phyloP scores from a whole-genome alignment of 108 stramenopile species.

The Nitzschia palea region DNA sequence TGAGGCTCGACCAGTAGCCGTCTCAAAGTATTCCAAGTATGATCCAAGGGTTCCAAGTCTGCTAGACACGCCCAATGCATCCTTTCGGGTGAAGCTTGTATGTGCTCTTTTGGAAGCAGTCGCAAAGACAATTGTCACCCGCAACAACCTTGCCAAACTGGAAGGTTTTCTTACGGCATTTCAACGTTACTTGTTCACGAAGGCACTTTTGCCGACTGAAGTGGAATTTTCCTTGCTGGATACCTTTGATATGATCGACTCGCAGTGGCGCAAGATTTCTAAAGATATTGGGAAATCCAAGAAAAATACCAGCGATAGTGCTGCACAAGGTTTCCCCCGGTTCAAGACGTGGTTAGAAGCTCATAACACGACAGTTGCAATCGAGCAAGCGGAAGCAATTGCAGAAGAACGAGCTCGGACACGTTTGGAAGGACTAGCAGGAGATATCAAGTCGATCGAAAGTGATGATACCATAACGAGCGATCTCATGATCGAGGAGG shows the following conservation, averaged over 20 bases:
- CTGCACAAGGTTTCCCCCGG: constrained; percentile 52
- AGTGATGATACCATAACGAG: constrained; percentile 27
- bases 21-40: constrained; percentile 71
- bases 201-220: constrained; percentile 84
- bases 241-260: constrained; percentile 88
- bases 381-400: constrained; percentile 53
- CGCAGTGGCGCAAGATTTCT: constrained; percentile 54
- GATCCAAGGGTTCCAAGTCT: constrained; percentile 88
- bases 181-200: constrained; percentile 94
- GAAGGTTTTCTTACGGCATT: constrained; percentile 77
- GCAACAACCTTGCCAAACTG: constrained; percentile 59
- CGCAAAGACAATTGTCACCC: constrained; percentile 64
- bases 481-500: constrained; percentile 44
- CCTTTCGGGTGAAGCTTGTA: constrained; percentile 84
- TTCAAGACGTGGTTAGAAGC: constrained; percentile 80
- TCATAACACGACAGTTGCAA: constrained; percentile 74
- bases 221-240: constrained; percentile 93
- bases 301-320: constrained; percentile 20
- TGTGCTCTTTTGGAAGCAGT: constrained; percentile 82
- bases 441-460: constrained; percentile 27
- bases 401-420: constrained; percentile 34
- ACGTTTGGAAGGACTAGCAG: constrained; percentile 68
- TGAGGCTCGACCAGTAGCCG: constrained; percentile 47
- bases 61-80: constrained; percentile 84
- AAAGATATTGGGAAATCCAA: constrained; percentile 36